Percentiles rank a stretch among this genome's conserved stretches.
Conservation (phyloP, 2,329 filamentous ascomycete species). For the Microdochium bolleyi region DNA sequence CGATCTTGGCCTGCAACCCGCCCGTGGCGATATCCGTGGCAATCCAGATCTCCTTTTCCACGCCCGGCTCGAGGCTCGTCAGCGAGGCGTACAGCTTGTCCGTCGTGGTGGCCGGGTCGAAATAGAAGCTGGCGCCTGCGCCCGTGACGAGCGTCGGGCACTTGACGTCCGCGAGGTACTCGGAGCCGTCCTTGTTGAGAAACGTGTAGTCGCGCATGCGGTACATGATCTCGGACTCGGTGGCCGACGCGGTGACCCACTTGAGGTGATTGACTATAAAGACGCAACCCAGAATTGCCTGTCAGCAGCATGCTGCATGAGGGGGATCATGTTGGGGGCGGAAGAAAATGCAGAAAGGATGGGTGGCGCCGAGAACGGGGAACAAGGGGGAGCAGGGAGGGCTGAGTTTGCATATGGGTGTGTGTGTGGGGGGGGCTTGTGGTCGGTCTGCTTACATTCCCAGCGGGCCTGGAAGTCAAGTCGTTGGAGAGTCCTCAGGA, state of each 20-base stretch:
- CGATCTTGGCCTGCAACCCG: slow-evolving; percentile 3
- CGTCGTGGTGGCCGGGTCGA: slow-evolving; percentile 1
- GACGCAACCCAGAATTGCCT: neutral
- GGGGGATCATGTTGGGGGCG: neutral
- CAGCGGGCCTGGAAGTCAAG: slow-evolving; percentile 7
- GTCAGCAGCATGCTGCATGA: neutral
- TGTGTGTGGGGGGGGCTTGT: neutral
- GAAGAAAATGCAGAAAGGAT: neutral
- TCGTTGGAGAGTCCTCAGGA: slow-evolving; percentile 4
- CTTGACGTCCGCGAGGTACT: neutral
- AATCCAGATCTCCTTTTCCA: slow-evolving; percentile 3
- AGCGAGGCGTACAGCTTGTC: neutral
- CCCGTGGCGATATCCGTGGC: neutral
- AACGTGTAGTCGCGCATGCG: slow-evolving; percentile 9
- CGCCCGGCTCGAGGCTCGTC: neutral
- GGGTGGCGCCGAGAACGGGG: neutral
- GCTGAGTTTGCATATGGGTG: neutral
- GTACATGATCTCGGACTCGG: slow-evolving; percentile 12
- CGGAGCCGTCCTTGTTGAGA: neutral
- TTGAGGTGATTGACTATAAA: neutral
- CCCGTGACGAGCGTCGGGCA: slow-evolving; percentile 1
- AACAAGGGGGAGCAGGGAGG: neutral
- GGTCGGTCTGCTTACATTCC: slow-evolving; percentile 6
- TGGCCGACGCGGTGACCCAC: neutral
- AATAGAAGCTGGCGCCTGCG: neutral